Base-by-base conservation (phyloP, 257 asterid genomes). In the Gynochthodes officinalis region DNA sequence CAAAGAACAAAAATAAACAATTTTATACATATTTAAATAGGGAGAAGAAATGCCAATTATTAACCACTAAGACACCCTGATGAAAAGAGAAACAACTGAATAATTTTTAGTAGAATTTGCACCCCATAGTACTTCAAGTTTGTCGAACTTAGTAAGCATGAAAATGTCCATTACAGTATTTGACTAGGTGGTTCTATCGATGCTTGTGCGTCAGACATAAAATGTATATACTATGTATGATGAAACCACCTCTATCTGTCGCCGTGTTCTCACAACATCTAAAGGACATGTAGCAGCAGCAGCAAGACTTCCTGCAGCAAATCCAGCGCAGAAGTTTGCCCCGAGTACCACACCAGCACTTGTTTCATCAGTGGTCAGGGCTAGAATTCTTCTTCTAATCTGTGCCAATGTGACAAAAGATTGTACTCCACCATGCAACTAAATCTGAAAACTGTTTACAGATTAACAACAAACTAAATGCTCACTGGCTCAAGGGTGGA, bases 181-280 rank as follows among this genome's bases (percentile, higher is more conserved):
- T 48, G 6, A 43, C 49, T 4, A 43, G 49, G 49, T 43, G 49
- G 49, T 43, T n/a, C n/a, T n/a, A n/a, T n/a, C n/a, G n/a, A n/a
- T n/a, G n/a, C n/a, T n/a, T n/a, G n/a, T n/a, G n/a, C n/a, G n/a
- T n/a, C n/a, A n/a, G n/a, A n/a, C n/a, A n/a, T n/a, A n/a, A n/a
- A n/a, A n/a, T n/a, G n/a, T n/a, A n/a, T n/a, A n/a, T n/a, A n/a
- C n/a, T 37, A 7, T 2, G 70, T 64, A 13, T 5, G 68, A 64
- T 58, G 12, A 61, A 66, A 49, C 68, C 2, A 92, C 98, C 98
- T 92, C 96, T 58, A 92, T 92, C 76, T 92, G 96, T 43, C 79
- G 80, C 33, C 96, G 84, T 69, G 98, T 92, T 85, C 95, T 88
- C 50, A 85, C 98, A 77, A 92, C 98, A 76, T 92, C 98, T 54